Evolutionary conservation across 2,329 filamentous ascomycete species (phyloP), one percentile per base, ranked within the genome.

Genomic region (Capronia americana): DNA sequence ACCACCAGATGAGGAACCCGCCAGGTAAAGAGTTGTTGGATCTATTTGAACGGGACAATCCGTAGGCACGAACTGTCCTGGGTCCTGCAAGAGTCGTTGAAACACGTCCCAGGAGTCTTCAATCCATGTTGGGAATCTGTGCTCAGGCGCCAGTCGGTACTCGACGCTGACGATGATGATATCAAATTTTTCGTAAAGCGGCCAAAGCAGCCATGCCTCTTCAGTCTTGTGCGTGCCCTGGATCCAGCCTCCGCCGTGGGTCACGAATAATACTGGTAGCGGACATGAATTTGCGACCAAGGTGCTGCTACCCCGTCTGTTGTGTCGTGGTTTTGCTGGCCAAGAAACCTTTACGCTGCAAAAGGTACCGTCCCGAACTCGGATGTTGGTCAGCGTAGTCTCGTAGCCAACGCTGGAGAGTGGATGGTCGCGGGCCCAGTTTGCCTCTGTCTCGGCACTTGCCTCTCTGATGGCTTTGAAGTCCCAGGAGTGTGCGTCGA

Each of bases 1-100:
- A 0, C 71, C 82, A 7, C 82, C 82, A 1, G 83, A 81, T 12
- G 80, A 83, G 3, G 77, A 76, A 0, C 83, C 83, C 10, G 56
- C 38, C 32, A 58, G n/a, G 81, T 81, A 5, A 83, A 61, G 20
- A 85, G 26, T 41, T 6, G 24, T 38, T 20, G 64, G 68, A 85
- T 84, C 0, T 23, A 62, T 3, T 48, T 55, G 20, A 44, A 54
- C 14, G 51, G 23, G 12, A 34, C 34, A 46, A 46, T 58, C 20
- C n/a, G 46, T 24, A 23, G 46, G 23, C 23, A 58, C n/a, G 30
- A 64, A 60, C 8, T 7, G 24, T 23, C 10, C n/a, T 12, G 53
- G 30, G 3, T 54, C 23, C 11, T 24, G 75, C 51, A 12, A 70
- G 67, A n/a, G 72, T 70, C 41, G 71, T 70, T 51, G 69, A 38